Conservation (phyloP, 139 green algal genomes). For the Dunaliella sp. region DNA sequence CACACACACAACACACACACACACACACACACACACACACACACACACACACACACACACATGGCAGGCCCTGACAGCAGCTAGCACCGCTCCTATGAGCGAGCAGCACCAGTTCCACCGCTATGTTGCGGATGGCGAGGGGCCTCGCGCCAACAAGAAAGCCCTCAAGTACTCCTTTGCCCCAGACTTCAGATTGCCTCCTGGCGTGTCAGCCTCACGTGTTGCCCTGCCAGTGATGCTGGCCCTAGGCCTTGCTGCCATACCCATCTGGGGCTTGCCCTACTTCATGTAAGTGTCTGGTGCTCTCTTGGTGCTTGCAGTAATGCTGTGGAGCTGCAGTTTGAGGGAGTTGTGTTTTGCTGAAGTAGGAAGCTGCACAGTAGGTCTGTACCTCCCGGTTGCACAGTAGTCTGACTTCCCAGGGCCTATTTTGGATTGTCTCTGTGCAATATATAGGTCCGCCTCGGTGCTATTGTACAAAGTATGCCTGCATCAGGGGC, state of each 20-base stretch:
- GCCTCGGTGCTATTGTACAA: too few relatives aligned
- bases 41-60: neutral
- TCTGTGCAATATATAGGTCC: too few relatives aligned
- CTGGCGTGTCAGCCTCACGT: constrained; percentile 15
- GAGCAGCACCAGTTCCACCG: neutral
- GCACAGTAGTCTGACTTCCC: too few relatives aligned
- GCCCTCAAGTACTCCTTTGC: constrained; percentile 20
- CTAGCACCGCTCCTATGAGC: neutral
- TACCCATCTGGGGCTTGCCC: neutral
- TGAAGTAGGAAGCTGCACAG: too few relatives aligned
- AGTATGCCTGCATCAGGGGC: too few relatives aligned
- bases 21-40: neutral
- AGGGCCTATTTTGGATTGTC: too few relatives aligned
- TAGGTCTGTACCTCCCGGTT: too few relatives aligned
- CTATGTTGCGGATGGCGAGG: neutral
- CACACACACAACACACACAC: neutral
- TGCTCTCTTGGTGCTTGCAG: too few relatives aligned
- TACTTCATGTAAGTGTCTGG: neutral
- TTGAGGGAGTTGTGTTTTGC: too few relatives aligned
- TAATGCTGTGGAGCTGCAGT: too few relatives aligned
- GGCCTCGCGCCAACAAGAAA: neutral
- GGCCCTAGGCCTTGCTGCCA: constrained; percentile 1
- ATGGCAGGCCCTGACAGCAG: neutral
- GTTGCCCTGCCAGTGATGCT: constrained; percentile 4
- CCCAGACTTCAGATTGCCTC: constrained; percentile 23